These are phyloP conservation scores for Euphorbia tirucalli DNA, from an alignment of 345 rosid genomes.

Conservation along the genomic window DNA sequence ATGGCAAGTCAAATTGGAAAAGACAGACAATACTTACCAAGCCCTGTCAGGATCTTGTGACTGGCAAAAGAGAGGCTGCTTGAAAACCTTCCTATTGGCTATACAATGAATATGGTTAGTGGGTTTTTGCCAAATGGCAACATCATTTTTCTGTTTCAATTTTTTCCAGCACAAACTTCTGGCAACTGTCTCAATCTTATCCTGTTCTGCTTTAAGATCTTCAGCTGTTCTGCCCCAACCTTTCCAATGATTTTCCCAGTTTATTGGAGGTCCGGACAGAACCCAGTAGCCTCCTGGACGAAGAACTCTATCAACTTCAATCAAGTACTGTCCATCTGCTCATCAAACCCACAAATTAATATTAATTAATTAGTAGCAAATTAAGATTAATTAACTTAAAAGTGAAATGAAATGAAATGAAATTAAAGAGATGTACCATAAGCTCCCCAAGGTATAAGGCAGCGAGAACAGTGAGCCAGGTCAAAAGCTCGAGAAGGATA, in stretches of 20 bases:
- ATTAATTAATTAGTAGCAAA: too few species aligned
- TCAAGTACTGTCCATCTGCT: constrained; percentile 72
- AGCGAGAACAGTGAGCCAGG: constrained; percentile 97
- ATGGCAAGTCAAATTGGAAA: not conserved
- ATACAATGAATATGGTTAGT: constrained; percentile 77
- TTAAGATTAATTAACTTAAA: too few species aligned
- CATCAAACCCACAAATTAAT: not conserved
- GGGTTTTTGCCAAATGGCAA: constrained; percentile 90
- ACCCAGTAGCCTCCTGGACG: constrained; percentile 96
- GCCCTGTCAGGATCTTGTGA: constrained; percentile 71
- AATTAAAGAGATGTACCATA: constrained; percentile 37
- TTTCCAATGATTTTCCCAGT: constrained; percentile 75
- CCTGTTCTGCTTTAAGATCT: constrained; percentile 62
- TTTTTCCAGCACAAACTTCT: constrained; percentile 89
- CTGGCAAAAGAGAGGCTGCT: constrained; percentile 60
- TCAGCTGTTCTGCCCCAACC: constrained; percentile 74
- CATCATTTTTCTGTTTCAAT: constrained; percentile 52
- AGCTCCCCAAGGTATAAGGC: constrained; percentile 90
- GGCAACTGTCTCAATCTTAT: constrained; percentile 53
- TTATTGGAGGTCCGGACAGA: constrained; percentile 89
- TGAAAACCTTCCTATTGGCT: constrained; percentile 46
- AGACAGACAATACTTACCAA: constrained; percentile 49
- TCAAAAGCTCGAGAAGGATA: constrained; percentile 91
- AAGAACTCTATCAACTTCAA: constrained; percentile 80
- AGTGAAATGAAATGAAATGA: not conserved